Conservation (phyloP, 495 filamentous ascomycete species). For the Glarea lozoyensis region DNA sequence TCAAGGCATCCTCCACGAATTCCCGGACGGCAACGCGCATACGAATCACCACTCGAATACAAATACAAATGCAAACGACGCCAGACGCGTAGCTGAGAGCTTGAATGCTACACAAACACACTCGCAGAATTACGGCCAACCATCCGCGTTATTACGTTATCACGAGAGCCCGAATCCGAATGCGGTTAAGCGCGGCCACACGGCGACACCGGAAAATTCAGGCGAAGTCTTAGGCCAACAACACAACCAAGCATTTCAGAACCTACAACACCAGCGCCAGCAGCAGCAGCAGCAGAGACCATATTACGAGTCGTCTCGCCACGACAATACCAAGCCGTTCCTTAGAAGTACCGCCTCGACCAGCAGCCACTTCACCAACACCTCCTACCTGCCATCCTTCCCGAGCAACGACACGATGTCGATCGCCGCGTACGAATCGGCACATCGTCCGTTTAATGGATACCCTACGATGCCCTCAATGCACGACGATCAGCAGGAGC, state of each 20-base stretch:
- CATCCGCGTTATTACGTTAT: too few species aligned
- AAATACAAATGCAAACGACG: neutral
- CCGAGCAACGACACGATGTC: slow-evolving; percentile 14
- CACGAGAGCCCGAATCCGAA: neutral
- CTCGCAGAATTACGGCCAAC: too few species aligned
- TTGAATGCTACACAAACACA: too few species aligned
- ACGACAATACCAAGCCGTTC: slow-evolving; percentile 1
- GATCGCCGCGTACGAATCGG: slow-evolving; percentile 15
- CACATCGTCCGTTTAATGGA: slow-evolving; percentile 4
- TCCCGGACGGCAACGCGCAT: neutral
- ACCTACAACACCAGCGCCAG: neutral
- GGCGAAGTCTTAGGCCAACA: slow-evolving; percentile 4
- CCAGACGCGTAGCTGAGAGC: neutral
- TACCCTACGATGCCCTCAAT: slow-evolving; percentile 15
- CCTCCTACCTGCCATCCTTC: neutral
- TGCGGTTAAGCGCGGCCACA: slow-evolving; percentile 1
- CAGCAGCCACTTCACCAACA: neutral
- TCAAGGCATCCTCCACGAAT: slow-evolving; percentile 2
- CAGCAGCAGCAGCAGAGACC: neutral
- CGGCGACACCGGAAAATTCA: neutral
- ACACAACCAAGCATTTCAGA: slow-evolving; percentile 1
- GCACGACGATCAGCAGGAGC: slow-evolving; percentile 20
- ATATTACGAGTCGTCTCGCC: slow-evolving; percentile 14
- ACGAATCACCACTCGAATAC: neutral
- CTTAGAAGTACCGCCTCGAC: slow-evolving; percentile 3